Conservation (phyloP, 306 rosid genomes). For the Prunus armeniaca region DNA sequence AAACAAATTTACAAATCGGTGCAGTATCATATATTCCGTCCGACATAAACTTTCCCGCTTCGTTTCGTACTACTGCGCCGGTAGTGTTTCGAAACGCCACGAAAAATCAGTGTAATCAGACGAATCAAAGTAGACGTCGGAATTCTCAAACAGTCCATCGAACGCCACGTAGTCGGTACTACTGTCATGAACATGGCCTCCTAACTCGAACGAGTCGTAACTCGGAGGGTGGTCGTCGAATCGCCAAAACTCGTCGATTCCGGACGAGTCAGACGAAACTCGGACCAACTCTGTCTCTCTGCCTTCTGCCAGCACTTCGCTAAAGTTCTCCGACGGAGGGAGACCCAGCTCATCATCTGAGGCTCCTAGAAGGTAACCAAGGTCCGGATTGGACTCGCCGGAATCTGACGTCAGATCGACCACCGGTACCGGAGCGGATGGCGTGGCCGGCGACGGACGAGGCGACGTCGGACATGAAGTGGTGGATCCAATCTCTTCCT, state of each 20-base stretch:
- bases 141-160: slow-evolving; percentile 63
- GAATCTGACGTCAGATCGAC: slow-evolving; percentile 49
- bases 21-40: slow-evolving; percentile 1
- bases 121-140: slow-evolving; percentile 64
- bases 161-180: slow-evolving; percentile 45
- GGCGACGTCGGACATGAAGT: slow-evolving; percentile 22
- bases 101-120: slow-evolving; percentile 45
- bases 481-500: slow-evolving; percentile 65
- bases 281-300: slow-evolving; percentile 43
- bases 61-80: slow-evolving; percentile 46
- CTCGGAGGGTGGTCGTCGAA: slow-evolving; percentile 58
- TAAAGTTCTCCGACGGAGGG: slow-evolving; percentile 51
- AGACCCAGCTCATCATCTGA: slow-evolving; percentile 90
- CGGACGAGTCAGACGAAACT: slow-evolving; percentile 55
- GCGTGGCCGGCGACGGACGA: neutral
- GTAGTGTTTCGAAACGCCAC: slow-evolving; percentile 65
- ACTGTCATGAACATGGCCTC: slow-evolving; percentile 13
- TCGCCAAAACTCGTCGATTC: slow-evolving; percentile 61
- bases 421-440: slow-evolving; percentile 24
- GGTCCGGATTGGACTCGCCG: slow-evolving; percentile 68
- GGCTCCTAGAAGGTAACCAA: slow-evolving; percentile 71
- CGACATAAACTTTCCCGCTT: neutral
- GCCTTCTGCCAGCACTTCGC: slow-evolving; percentile 14
- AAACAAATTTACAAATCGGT: slow-evolving; percentile 36
- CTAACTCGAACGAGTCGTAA: slow-evolving; percentile 64